Base-by-base conservation (phyloP, 495 filamentous ascomycete species). In the Aspergillus cristatus region DNA sequence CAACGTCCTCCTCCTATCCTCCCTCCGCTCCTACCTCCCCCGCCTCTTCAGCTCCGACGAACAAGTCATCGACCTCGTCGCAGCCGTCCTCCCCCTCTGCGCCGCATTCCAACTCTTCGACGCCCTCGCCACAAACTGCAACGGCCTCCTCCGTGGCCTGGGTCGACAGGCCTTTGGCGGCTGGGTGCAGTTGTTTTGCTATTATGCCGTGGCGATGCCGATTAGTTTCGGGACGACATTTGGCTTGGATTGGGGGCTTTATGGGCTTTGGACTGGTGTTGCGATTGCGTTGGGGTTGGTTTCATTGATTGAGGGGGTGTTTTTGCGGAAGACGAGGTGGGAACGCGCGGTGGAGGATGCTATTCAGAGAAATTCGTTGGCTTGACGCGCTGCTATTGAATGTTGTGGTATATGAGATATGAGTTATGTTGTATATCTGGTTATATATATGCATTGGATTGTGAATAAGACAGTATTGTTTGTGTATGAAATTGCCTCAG, bases 21-120 rank as follows among this genome's bases (percentile, higher is more conserved):
- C 59, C 10, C 61, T 87, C 13, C 68, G 85, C 2, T 70, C 72
- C 32, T 72, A 78, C 41, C 79, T 95, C 34, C 84, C 86, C 0
- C 59, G 68, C 33, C 74, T 94, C 0, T 94, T 94, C 59, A 93
- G 87, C 1, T 68, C 73, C 8, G 86, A 97, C 38, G 54, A 67
- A 20, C 85, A 87, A 29, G 88, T 97, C 33, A 77, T 89, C 41
- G 70, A 63, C 10, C 58, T 93, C 7, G 85, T 89, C 5, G 78
- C 86, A 1, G 51, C 55, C 2, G 73, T 83, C 7, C 65, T 97
- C 32, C 88, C 89, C 1, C 50, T 95, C 1, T 83, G 80, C 34
- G 86, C 86, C 1, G 71, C 85, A 0, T 94, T 94, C 68, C 89
- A 97, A 57, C 70, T 91, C 2, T 87, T 90, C 44, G 90, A 97